These are phyloP conservation scores for Pyropia yezoensis DNA, from an alignment of 23 red algal species.

Conservation along the genomic window DNA sequence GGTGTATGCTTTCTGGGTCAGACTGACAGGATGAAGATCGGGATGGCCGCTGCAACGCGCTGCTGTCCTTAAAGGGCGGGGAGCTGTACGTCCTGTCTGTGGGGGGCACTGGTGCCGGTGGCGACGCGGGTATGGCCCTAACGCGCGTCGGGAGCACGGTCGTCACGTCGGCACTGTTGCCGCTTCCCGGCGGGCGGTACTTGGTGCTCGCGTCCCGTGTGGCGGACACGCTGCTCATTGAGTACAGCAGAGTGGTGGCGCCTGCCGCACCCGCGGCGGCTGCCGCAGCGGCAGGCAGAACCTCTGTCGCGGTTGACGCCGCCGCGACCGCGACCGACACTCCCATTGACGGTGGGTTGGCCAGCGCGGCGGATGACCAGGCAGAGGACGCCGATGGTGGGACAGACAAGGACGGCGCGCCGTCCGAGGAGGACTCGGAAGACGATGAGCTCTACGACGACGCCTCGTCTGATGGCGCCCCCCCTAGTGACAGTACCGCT, in stretches of 20 bases:
- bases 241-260: slow-evolving; percentile 21
- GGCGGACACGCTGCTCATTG: slow-evolving; percentile 45
- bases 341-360: no score
- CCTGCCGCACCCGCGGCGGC: slow-evolving; percentile 6
- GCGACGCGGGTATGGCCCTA: slow-evolving; percentile 30
- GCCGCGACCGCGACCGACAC: no score
- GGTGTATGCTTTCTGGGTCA: no score
- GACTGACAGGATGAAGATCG: no score
- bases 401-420: no score
- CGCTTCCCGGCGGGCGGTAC: slow-evolving; percentile 36
- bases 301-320: background rate
- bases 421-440: no score
- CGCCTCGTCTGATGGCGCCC: no score
- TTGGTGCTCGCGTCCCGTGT: slow-evolving; percentile 52
- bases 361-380: no score
- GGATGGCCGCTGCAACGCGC: slow-evolving; percentile 2
- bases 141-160: slow-evolving; percentile 60
- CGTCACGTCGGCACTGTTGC: slow-evolving; percentile 48
- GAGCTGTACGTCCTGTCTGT: slow-evolving; percentile 61
- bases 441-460: no score
- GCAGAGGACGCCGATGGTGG: no score
- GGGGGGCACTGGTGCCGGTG: slow-evolving; percentile 10
- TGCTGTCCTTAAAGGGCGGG: slow-evolving; percentile 69
- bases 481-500: no score
- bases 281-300: background rate